A percentile compares a stretch with the other conserved stretches of the same genome.
Evolutionary conservation across 139 green algal species (phyloP).

Genomic region (Microglena sp.): DNA sequence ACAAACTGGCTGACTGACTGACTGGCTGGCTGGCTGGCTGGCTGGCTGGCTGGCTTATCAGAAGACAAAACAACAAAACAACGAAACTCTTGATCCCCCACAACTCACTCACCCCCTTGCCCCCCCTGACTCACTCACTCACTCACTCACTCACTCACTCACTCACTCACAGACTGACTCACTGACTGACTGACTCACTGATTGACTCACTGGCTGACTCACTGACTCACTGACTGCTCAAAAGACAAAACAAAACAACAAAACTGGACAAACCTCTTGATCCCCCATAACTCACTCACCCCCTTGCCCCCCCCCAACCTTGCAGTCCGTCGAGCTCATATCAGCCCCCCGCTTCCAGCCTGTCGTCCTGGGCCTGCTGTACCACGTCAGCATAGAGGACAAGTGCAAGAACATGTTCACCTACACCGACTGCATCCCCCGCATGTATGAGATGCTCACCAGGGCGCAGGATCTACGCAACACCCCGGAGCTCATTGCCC

Average conservation of each 20-base stretch:
- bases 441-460: slow-evolving; percentile 50
- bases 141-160: neutral
- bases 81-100: no score
- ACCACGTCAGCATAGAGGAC: slow-evolving; percentile 76
- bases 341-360: slow-evolving; percentile 33
- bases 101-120: no score
- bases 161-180: neutral
- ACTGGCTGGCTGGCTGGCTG: no score
- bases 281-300: neutral
- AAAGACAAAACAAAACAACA: no score
- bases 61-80: no score
- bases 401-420: slow-evolving; percentile 68
- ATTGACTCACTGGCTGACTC: no score
- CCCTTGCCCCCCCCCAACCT: neutral
- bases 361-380: slow-evolving; percentile 68
- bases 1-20: no score
- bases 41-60: no score
- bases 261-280: no score
- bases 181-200: no score
- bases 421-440: slow-evolving; percentile 50
- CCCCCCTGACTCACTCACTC: neutral
- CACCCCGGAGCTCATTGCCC: slow-evolving; percentile 69
- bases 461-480: slow-evolving; percentile 43
- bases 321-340: slow-evolving; percentile 54
- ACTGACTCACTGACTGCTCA: no score